phyloP scores from a whole-genome alignment of 2,329 filamentous ascomycete genomes.

The Penicillium sp. region DNA sequence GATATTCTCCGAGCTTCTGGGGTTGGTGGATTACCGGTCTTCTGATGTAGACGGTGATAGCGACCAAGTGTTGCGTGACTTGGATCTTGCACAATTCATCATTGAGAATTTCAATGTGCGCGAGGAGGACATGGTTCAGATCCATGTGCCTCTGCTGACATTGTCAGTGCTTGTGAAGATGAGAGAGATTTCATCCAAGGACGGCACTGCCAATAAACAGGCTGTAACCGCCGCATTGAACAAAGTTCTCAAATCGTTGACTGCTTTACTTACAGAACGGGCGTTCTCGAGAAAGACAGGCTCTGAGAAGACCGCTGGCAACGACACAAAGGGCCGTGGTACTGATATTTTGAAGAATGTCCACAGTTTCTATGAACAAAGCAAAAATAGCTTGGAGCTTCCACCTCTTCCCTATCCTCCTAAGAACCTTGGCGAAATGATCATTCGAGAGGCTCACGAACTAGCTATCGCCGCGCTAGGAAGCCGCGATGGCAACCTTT shows the following conservation, averaged over 20 bases:
- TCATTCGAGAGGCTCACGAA: constrained; percentile 60
- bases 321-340: constrained; percentile 19
- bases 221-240: constrained; percentile 28
- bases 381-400: constrained; percentile 68
- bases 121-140: constrained; percentile 91
- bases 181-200: constrained; percentile 33
- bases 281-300: constrained; percentile 51
- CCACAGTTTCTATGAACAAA: constrained; percentile 65
- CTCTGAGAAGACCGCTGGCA: constrained; percentile 23
- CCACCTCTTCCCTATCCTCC: constrained; percentile 60
- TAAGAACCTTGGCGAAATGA: constrained; percentile 58
- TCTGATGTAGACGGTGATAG: constrained; percentile 52
- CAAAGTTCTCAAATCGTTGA: constrained; percentile 32
- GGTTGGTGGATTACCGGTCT: constrained; percentile 57
- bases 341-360: constrained; percentile 60
- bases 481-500: constrained; percentile 31
- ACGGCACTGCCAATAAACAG: constrained; percentile 19
- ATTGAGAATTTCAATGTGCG: constrained; percentile 85
- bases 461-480: constrained; percentile 37
- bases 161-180: constrained; percentile 60
- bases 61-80: constrained; percentile 58
- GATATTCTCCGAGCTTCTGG: constrained; percentile 81
- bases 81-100: constrained; percentile 78
- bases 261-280: constrained; percentile 48
- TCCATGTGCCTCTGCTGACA: constrained; percentile 76